These are phyloP conservation scores for Diutina neorugosa DNA, from an alignment of 1,139 yeast species.

Conservation along the genomic window DNA sequence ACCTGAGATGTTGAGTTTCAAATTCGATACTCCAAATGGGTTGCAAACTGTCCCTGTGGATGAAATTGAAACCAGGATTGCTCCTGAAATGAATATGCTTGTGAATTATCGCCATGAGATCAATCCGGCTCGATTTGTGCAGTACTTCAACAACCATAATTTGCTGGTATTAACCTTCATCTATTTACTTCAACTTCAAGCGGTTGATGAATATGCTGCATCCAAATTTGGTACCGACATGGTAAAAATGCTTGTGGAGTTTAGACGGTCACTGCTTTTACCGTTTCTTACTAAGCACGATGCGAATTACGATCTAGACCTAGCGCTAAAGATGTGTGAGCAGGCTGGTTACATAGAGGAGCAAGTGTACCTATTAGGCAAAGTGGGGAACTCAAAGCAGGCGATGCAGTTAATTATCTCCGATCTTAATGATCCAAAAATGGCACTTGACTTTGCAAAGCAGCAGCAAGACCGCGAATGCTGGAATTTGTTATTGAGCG, in stretches of 20 bases:
- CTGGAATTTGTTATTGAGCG: constrained; percentile 66
- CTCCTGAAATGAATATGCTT: constrained; percentile 40
- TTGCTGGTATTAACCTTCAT: constrained; percentile 49
- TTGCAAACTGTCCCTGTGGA: constrained; percentile 25
- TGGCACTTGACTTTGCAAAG: constrained; percentile 74
- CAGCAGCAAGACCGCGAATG: constrained; percentile 60
- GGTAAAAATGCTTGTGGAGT: constrained; percentile 53
- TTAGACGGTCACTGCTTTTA: constrained; percentile 39
- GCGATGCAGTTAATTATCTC: constrained; percentile 73
- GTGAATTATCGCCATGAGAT: constrained; percentile 60
- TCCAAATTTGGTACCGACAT: constrained; percentile 54
- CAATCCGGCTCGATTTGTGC: constrained; percentile 36
- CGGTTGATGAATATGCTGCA: constrained; percentile 41
- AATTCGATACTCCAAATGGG: neutral
- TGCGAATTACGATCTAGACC: constrained; percentile 54
- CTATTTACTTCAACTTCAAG: constrained; percentile 41
- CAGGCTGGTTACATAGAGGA: constrained; percentile 44
- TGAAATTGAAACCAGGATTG: constrained; percentile 25
- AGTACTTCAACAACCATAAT: constrained; percentile 27
- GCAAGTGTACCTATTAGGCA: constrained; percentile 69
- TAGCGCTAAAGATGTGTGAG: constrained; percentile 57
- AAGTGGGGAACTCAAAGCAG: constrained; percentile 65
- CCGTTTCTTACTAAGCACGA: constrained; percentile 38
- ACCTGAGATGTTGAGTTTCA: neutral
- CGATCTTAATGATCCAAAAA: constrained; percentile 62